Base-by-base conservation (phyloP, 2,329 filamentous ascomycete species). In the Aspergillus sp. region DNA sequence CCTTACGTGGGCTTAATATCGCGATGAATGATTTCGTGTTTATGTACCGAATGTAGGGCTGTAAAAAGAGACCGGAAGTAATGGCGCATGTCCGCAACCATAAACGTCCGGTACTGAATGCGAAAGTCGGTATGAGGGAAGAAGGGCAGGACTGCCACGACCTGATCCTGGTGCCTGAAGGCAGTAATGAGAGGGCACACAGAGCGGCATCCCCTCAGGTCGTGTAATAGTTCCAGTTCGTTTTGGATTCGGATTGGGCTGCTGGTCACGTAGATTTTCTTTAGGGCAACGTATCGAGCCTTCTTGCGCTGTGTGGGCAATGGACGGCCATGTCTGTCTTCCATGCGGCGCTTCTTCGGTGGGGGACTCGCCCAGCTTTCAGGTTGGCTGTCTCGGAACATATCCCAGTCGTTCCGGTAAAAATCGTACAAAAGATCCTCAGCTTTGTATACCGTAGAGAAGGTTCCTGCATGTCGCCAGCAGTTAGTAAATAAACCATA, bases 211-310 rank as follows among this genome's bases (percentile, higher is more conserved):
- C 82, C 75, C 30, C 82, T 76, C 6, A 98, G 74, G 54, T 94
- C 86, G 55, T 93, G 78, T 14, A 98, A 75, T 14, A 98, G 72
- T 49, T 96, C 89, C 12, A 98, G 78, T 61, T 98, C 91, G 63
- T 98, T 98, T 53, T 93, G 76, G 47, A 98, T 96, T 28, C 91
- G 83, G 16, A 80, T 72, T 0, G 91, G 91, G 45, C 86, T 95
- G 41, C 88, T 95, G 1, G 93, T 98, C 43, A 96, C 91, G 59
- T 98, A 98, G 48, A 98, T 98, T 67, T 98, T 98, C 67, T 98
- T 98, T 61, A 98, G 84, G 13, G 93, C 91, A 41, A 98, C 93
- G 52, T 81, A 96, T 55, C 82, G 84, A 15, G 81, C 69, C 44
- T 66, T 71, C 31, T 64, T 66, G 34, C 64, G 64, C 25, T 57